Evolutionary conservation across 208 protist species (phyloP), one percentile per base, ranked within the genome.

Genomic region (Crithidia thermophila): DNA sequence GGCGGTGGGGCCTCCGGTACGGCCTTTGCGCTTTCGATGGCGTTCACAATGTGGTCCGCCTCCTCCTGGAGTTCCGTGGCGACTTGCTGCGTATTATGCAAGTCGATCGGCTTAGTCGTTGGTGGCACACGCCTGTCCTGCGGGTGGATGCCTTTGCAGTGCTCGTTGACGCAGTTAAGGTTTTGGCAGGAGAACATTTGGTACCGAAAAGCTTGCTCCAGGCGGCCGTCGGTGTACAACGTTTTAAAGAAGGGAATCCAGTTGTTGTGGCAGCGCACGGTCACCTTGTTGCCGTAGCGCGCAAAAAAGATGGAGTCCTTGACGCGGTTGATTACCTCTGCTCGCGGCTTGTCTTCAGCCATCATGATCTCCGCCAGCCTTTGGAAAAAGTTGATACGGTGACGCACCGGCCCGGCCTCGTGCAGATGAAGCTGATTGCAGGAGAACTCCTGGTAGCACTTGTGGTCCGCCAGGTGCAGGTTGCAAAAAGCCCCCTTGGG

Each of bases 191-290:
- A 75, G 50, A 76, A 84, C 42, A 79, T 63, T 49, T 88, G 79
- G 25, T 72, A 56, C 25, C 89, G 89, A 65, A 95, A 91, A 16
- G 89, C 89, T 46, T 95, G 89, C 36, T 87, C 84, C 9, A 95
- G 80, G 8, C 89, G 79, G 8, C 89, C 89, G 31, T 90, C 89
- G 0, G 89, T 95, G 71, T 91, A 95, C 8, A 93, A 25, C 6
- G 89, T 95, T 64, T 95, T 95, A 56, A 95, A 95, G 59, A 95
- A 95, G 1, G 89, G 89, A 81, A 93, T 88, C 81, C 83, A 91
- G 59, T 65, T 90, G 23, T 79, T 82, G 73, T 87, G 77, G 52
- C 75, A 95, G 4, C 85, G 79, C 21, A 95, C 89, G 3, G 89
- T 95, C 4, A 95, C 89, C 49, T 93, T 95, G 58, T 95, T 95